Evolutionary conservation across 176 grass and related monocot species (phyloP), one percentile per base, ranked within the genome.

Genomic region (Musa schizocarpa): DNA sequence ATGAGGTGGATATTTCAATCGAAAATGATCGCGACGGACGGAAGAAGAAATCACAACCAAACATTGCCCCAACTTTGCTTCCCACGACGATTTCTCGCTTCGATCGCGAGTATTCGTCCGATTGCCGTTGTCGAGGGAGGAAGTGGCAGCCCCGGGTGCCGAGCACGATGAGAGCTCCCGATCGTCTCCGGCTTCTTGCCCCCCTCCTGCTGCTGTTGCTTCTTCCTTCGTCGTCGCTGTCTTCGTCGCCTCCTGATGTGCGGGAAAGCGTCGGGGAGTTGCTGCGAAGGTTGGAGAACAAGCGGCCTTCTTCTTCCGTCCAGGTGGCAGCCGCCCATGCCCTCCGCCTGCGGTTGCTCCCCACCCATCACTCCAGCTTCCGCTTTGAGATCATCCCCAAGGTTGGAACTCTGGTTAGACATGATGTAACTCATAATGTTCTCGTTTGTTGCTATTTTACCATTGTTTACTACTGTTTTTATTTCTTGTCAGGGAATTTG

Each of bases 301-400:
- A 75, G 69, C 54, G 79, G 73, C 83, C 85, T 79, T 68, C 88
- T 62, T 86, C 90, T 16, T 83, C 72, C n/a, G 68, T 67, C 48
- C 88, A 97, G 78, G 90, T 90, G 82, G 76, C 4, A 12, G 88
- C 90, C 8, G 78, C 86, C 14, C 62, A 22, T 10, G 76, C 73
- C 48, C 71, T 97, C 11, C 93, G 93, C 71, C 68, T 68, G 74
- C 76, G 93, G 74, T 81, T 90, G 13, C 87, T 97, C 26, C 93
- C 90, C 19, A 76, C 61, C 70, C 88, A 93, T 53, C 26, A 55
- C 19, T 72, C 71, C 64, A 97, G 93, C 85, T 97, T 97, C 77
- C 82, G 78, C 50, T 89, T 97, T 86, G 78, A 80, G 68, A 97
- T 97, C 65, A 88, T 88, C 74, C 76, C 87, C 71, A 81, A 93